A percentile compares a stretch with the other conserved stretches of the same genome.
Conservation (phyloP, 2,329 filamentous ascomycete species). For the Aspergillus fijiensis region DNA sequence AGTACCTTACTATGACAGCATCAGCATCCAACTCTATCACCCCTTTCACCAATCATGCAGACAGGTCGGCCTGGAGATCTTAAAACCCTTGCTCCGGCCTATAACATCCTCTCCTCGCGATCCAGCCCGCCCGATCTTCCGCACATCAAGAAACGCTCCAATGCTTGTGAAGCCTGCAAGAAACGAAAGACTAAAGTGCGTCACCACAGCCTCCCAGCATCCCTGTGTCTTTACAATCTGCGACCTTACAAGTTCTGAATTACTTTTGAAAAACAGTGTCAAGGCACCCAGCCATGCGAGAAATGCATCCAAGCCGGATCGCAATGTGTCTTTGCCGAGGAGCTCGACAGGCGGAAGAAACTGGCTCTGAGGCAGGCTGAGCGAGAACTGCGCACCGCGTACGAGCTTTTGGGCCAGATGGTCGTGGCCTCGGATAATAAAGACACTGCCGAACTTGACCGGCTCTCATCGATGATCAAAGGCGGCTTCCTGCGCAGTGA, state of each 20-base stretch:
- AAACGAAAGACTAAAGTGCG: background rate
- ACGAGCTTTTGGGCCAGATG: background rate
- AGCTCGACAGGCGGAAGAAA: slow-evolving; percentile 2
- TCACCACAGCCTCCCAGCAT: background rate
- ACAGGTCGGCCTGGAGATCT: background rate
- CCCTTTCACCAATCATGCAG: background rate
- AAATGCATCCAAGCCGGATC: background rate
- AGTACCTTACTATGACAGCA: no score
- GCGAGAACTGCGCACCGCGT: background rate
- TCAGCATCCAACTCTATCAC: background rate
- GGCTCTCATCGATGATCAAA: background rate
- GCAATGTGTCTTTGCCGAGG: slow-evolving; percentile 3
- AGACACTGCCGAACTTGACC: background rate
- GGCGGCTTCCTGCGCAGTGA: background rate
- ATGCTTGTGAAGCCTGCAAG: background rate
- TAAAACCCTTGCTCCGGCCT: background rate
- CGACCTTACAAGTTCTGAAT: background rate
- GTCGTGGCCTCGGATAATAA: background rate
- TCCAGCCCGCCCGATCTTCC: background rate
- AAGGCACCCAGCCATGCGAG: slow-evolving; percentile 1
- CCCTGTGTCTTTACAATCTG: background rate
- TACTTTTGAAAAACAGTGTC: background rate
- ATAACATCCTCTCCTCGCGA: background rate
- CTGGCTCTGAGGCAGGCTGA: slow-evolving; percentile 1
- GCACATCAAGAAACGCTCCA: background rate